phyloP scores from a whole-genome alignment of 192 early-diverging fungal species.

The Gaertneriomyces sp. region DNA sequence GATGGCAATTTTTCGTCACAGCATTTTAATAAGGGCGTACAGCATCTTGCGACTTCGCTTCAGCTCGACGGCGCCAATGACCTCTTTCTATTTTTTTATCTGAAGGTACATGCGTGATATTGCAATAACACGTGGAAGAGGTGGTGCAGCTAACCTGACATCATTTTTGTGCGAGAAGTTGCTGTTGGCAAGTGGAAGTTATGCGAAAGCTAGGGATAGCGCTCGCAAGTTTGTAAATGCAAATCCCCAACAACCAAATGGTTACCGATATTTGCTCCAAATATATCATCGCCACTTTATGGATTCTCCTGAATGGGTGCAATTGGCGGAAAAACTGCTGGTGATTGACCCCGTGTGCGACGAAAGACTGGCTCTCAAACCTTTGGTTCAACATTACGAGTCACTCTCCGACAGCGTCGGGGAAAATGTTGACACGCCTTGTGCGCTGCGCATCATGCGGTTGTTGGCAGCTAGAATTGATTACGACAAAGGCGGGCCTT shows the following conservation, averaged over 20 bases:
- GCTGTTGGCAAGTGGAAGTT: constrained; percentile 6
- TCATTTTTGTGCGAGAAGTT: constrained; percentile 12
- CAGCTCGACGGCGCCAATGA: constrained; percentile 13
- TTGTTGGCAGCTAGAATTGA: constrained; percentile 14
- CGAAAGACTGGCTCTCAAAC: background rate
- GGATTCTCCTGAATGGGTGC: constrained; percentile 11
- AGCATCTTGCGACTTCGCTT: constrained; percentile 20
- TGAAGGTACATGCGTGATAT: constrained; percentile 15
- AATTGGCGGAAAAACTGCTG: constrained; percentile 12
- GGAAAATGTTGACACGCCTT: background rate
- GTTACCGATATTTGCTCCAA: constrained; percentile 22
- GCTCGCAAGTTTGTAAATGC: background rate
- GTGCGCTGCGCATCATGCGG: background rate
- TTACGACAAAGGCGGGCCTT: constrained; percentile 2
- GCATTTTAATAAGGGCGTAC: constrained; percentile 17
- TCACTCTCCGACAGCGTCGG: background rate
- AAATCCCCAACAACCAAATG: constrained; percentile 13
- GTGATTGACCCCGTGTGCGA: constrained; percentile 22
- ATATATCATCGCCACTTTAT: background rate
- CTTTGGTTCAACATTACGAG: constrained; percentile 18
- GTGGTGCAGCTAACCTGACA: background rate
- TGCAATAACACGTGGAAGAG: background rate
- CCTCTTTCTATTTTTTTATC: constrained; percentile 22
- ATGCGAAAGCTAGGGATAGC: too few species aligned
- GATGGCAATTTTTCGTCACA: constrained; percentile 20